A percentile compares a stretch with the other conserved stretches of the same genome.
Conservation (phyloP, 768 basidiomycete species). For the Dacryopinax primogenitus region DNA sequence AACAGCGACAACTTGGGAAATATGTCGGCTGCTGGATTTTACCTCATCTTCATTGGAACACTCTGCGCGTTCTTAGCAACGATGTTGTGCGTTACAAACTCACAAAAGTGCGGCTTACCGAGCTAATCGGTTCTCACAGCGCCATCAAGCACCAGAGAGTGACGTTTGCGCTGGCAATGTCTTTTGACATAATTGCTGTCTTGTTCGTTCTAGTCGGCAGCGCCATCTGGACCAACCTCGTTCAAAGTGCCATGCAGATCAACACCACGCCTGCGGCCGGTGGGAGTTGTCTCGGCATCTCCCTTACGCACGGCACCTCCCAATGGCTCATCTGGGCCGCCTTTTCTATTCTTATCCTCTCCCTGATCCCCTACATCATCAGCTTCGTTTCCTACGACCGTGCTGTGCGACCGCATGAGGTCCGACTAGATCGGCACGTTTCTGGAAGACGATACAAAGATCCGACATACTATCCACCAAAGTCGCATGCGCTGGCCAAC, state of each 20-base stretch:
- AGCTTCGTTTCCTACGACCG: conserved; percentile 37
- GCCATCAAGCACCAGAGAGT: conserved; percentile 52
- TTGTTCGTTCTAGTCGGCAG: conserved; percentile 55
- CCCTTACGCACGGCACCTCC: conserved; percentile 47
- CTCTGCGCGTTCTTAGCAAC: conserved; percentile 53
- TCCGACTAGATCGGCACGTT: not conserved
- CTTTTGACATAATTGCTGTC: conserved; percentile 47
- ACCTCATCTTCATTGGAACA: conserved; percentile 59
- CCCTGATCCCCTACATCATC: conserved; percentile 62
- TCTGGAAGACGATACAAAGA: not conserved
- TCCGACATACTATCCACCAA: conserved; percentile 6
- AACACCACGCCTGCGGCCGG: conserved; percentile 39
- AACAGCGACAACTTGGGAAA: conserved; percentile 39
- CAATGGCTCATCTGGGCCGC: conserved; percentile 62
- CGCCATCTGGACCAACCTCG: conserved; percentile 63
- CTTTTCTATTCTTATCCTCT: conserved; percentile 51
- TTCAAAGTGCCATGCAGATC: conserved; percentile 48
- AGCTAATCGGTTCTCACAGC: conserved; percentile 29
- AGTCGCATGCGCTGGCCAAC: not conserved
- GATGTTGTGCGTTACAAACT: conserved; percentile 40
- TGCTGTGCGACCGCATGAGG: not conserved
- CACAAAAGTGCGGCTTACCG: conserved; percentile 10
- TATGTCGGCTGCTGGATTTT: conserved; percentile 58
- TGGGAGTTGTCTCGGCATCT: conserved; percentile 44
- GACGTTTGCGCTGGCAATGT: conserved; percentile 55